These are phyloP conservation scores for Stylosanthes scabra DNA, from an alignment of 331 rosid species.

Conservation along the genomic window DNA sequence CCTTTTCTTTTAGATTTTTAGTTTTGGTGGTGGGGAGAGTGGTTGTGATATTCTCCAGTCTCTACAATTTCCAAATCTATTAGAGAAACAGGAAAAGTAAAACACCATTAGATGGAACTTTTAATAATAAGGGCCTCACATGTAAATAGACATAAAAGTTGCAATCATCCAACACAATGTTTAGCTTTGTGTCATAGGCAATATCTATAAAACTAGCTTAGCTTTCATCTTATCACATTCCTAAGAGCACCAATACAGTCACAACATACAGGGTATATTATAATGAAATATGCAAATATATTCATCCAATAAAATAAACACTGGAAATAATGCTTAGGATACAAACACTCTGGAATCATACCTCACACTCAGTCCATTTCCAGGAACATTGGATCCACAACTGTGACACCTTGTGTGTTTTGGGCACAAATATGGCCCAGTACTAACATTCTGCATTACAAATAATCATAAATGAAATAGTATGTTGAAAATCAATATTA, in stretches of 20 bases:
- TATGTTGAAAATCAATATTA: slow-evolving; percentile 12
- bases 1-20: no score
- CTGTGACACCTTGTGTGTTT: slow-evolving; percentile 96
- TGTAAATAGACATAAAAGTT: slow-evolving; percentile 3
- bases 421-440: slow-evolving; percentile 96
- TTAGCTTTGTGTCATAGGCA: neutral
- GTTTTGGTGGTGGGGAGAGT: neutral
- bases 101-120: neutral
- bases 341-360: slow-evolving; percentile 36
- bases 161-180: slow-evolving; percentile 4
- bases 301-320: slow-evolving; percentile 4
- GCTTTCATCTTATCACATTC: slow-evolving; percentile 21
- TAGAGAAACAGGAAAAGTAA: neutral
- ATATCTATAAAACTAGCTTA: slow-evolving; percentile 21
- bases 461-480: slow-evolving; percentile 41
- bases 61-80: slow-evolving; percentile 16
- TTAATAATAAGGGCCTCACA: neutral
- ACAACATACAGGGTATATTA: slow-evolving; percentile 18
- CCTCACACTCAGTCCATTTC: slow-evolving; percentile 99
- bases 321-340: slow-evolving; percentile 9
- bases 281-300: neutral
- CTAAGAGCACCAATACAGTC: neutral
- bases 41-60: no score
- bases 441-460: slow-evolving; percentile 82
- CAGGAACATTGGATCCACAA: slow-evolving; percentile 95